Base-by-base conservation (phyloP, 129 eudicot species). In the Pittosporum tobira region DNA sequence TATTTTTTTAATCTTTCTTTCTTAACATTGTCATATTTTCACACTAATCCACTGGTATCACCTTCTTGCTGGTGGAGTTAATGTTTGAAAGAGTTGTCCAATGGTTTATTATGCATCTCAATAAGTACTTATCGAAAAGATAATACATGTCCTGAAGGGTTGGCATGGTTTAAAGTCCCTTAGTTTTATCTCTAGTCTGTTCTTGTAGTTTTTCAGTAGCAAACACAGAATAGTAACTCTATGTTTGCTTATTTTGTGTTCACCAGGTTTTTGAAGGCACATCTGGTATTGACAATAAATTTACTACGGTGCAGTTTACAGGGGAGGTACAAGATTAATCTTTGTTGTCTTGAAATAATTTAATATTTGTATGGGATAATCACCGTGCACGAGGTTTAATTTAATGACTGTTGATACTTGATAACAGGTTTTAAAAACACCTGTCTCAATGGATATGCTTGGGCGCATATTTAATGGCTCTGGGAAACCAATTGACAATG, bases 391-490 rank as follows among this genome's bases (percentile, higher is more conserved):
- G 6, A 18, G 4, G 52, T 6, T 48, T 48, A 12, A 5, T 10
- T 48, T 21, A 43, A 18, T 42, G 44, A 28, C 5, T 42, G 21
- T 20, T 52, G 46, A 38, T 34, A 54, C 6, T 44, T 74, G 15
- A 8, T 43, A 58, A 4, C 84, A 91, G 98, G 98, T 91, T 61
- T 57, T 91, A 43, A 91, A 91, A 77, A 91, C 98, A 64, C 98
- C 98, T 31, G 98, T 91, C 74, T 91, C 98, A 12, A 48, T 71
- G 79, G 98, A 91, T 66, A 91, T 91, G 98, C 96, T 91, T 72
- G 98, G 98, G 47, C 98, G 98, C 57, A 86, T 91, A 59, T 91
- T 91, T 63, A 86, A 91, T 67, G 98, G 98, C 71, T 91, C 98
- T 44, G 98, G 98, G 20, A 91, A 91, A 68, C 98, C 95, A 50